These are phyloP conservation scores for Termitomyces sp. DNA, from an alignment of 768 basidiomycete species.

Conservation along the genomic window DNA sequence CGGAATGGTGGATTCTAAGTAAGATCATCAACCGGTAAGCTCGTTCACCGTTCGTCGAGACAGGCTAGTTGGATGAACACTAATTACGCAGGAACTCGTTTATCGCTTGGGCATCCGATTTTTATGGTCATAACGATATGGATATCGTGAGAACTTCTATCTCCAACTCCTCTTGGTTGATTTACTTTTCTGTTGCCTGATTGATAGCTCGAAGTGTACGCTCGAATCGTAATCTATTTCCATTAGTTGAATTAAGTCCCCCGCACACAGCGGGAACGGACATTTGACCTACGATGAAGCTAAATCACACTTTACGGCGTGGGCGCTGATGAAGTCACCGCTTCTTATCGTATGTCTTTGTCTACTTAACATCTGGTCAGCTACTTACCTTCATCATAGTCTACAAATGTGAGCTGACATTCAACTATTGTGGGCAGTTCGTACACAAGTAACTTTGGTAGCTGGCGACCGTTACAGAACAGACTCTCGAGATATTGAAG, in stretches of 20 bases:
- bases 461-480: conserved; percentile 41
- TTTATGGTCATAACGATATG: conserved; percentile 64
- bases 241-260: background rate
- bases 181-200: background rate
- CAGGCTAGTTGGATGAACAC: background rate
- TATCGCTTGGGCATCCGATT: conserved; percentile 56
- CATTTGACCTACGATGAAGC: conserved; percentile 54
- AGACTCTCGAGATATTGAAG: conserved; percentile 50
- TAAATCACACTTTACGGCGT: conserved; percentile 68
- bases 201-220: conserved; percentile 48
- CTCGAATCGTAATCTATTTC: background rate
- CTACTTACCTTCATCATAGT: conserved; percentile 2
- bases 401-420: conserved; percentile 8
- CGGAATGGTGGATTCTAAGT: conserved; percentile 49
- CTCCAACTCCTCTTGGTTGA: background rate
- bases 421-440: background rate
- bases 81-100: conserved; percentile 50
- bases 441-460: background rate
- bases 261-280: conserved; percentile 50
- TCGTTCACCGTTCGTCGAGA: background rate
- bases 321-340: conserved; percentile 65
- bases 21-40: conserved; percentile 54
- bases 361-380: background rate
- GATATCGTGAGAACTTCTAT: conserved; percentile 44
- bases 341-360: conserved; percentile 34